A percentile compares a stretch with the other conserved stretches of the same genome.
Evolutionary conservation across 2,329 filamentous ascomycete species (phyloP).

Genomic region (Penicillium sp.): DNA sequence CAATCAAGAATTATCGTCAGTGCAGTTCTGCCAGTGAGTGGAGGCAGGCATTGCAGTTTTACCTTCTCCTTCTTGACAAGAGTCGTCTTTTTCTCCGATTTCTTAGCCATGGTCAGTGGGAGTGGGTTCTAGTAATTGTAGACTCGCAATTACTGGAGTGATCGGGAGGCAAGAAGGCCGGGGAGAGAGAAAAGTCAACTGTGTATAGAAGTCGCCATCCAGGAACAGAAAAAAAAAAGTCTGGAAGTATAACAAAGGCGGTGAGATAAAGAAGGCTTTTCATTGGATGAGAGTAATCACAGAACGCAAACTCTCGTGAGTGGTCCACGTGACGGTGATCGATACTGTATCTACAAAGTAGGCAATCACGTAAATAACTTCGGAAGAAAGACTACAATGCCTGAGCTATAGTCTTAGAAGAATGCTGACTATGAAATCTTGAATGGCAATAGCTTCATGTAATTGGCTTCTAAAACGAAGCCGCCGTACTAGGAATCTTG

Average conservation of each 20-base stretch:
- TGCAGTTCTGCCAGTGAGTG: neutral
- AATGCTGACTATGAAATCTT: too few relatives aligned
- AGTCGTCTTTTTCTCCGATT: constrained; percentile 23
- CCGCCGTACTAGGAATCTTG: too few relatives aligned
- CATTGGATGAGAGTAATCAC: constrained; percentile 21
- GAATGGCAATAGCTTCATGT: too few relatives aligned
- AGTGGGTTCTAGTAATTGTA: neutral
- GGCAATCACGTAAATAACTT: too few relatives aligned
- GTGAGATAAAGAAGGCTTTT: constrained; percentile 10
- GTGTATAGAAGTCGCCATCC: constrained; percentile 11
- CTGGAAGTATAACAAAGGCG: constrained; percentile 28
- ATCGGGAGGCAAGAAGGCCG: constrained; percentile 1
- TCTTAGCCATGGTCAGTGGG: constrained; percentile 31
- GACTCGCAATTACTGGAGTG: neutral
- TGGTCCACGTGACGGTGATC: neutral
- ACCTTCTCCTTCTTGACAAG: constrained; percentile 31
- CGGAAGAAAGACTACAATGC: too few relatives aligned
- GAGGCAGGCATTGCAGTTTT: neutral
- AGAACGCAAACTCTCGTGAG: neutral
- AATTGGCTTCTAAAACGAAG: too few relatives aligned
- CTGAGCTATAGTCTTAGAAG: too few relatives aligned
- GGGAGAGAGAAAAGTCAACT: neutral
- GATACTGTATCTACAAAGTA: neutral
- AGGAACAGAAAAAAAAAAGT: constrained; percentile 27
- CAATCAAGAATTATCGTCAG: constrained; percentile 3